Conservation (phyloP, 176 grass and related monocot species). For the Eleusine indica region DNA sequence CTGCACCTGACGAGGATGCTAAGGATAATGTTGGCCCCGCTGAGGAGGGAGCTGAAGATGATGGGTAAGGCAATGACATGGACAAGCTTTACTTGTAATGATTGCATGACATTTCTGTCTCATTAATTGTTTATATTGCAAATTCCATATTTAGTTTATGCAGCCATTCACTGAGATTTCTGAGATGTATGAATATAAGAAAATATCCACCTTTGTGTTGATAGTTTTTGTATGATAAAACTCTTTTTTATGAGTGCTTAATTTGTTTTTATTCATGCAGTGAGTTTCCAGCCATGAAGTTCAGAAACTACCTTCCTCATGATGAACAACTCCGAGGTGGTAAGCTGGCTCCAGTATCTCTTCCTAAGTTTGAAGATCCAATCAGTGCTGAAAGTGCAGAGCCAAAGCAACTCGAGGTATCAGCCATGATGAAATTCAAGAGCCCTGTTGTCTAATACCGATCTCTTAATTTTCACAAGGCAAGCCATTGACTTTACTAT, state of each 20-base stretch:
- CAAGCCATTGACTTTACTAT: conserved; percentile 1
- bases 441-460: not conserved
- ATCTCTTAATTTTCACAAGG: not conserved
- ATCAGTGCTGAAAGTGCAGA: conserved; percentile 52
- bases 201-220: not conserved
- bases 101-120: not conserved
- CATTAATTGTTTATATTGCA: not conserved
- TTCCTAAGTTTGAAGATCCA: conserved; percentile 92
- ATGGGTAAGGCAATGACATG: conserved; percentile 40
- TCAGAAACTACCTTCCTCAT: conserved; percentile 98
- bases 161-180: not conserved
- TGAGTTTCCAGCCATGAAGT: conserved; percentile 75
- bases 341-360: conserved; percentile 68
- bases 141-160: not conserved
- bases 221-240: not conserved
- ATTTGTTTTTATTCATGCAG: conserved; percentile 27
- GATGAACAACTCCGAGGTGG: conserved; percentile 87
- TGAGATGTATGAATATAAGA: not conserved
- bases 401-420: conserved; percentile 70
- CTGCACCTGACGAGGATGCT: conserved; percentile 40
- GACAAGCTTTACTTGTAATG: not conserved
- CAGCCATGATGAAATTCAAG: not conserved
- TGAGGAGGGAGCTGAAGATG: conserved; percentile 55
- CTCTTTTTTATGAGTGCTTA: not conserved
- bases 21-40: conserved; percentile 43